Conservation (phyloP, 1,284 basidiomycete species). For the Microbotryomycetes sp. region DNA sequence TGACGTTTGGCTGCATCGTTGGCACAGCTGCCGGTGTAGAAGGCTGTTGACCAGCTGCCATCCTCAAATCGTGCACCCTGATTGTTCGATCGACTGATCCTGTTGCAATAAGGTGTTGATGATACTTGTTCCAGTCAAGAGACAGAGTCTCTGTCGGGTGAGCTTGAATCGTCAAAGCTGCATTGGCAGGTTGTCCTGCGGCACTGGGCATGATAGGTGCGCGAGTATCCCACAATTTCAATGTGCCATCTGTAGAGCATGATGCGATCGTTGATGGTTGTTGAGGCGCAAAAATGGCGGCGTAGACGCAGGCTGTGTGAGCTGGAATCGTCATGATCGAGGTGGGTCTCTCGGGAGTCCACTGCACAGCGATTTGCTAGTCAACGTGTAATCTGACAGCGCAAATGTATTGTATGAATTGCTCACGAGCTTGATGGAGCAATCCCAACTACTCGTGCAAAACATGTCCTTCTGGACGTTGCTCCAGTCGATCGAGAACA, state of each 20-base stretch:
- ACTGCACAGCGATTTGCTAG: constrained; percentile 49
- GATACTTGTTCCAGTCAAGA: constrained; percentile 90
- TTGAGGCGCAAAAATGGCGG: constrained; percentile 85
- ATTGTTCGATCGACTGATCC: constrained; percentile 72
- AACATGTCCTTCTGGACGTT: constrained; percentile 89
- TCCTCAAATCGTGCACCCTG: constrained; percentile 79
- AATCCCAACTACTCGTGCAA: constrained; percentile 87
- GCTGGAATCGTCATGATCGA: constrained; percentile 76
- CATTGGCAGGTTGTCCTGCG: constrained; percentile 18
- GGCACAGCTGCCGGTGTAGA: constrained; percentile 13
- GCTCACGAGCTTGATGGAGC: constrained; percentile 74
- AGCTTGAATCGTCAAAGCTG: constrained; percentile 28
- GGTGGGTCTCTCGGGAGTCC: constrained; percentile 71
- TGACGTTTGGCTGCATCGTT: constrained; percentile 19
- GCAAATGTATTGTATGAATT: not conserved
- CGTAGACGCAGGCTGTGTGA: constrained; percentile 77
- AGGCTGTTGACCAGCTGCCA: constrained; percentile 44
- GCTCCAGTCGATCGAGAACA: constrained; percentile 95
- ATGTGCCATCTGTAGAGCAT: constrained; percentile 74
- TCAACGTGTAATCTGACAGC: not conserved
- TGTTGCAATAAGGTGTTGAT: constrained; percentile 67
- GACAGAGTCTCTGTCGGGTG: constrained; percentile 50
- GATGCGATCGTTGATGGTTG: constrained; percentile 72
- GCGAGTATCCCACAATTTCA: constrained; percentile 75
- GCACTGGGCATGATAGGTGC: constrained; percentile 38